Evolutionary conservation across 768 basidiomycete genomes (phyloP), one percentile per base, ranked within the genome.

Genomic region (Lentinus tigrinus): DNA sequence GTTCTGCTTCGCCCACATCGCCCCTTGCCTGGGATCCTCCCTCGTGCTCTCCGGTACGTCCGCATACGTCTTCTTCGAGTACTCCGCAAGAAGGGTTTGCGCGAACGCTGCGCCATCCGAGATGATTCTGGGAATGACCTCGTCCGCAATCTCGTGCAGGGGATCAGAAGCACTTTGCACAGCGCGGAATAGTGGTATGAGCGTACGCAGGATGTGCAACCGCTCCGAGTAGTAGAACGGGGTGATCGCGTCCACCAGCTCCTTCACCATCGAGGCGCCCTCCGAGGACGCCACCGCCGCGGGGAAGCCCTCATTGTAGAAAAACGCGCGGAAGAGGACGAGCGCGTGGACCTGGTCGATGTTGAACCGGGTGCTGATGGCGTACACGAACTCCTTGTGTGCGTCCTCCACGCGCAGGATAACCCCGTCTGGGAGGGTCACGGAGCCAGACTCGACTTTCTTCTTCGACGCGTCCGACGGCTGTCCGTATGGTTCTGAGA

Each of bases 201-300:
- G 81, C 28, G 85, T 74, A 40, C 89, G 85, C 14, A 89, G 75
- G 44, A 87, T 70, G 63, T 81, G 85, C 17, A 95, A 80, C 13
- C 88, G 81, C 70, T 98, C 94, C 4, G 88, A 85, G 62, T 85
- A 84, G 71, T 91, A 91, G 80, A 92, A 94, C 6, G 86, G 83
- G 0, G 87, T 88, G 64, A 96, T 85, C 26, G 84, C 82, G 54
- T 85, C 82, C 27, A 92, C 71, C 16, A 90, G 75, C 61, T 87
- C 84, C 31, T 82, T 79, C 10, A 79, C 75, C 64, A 87, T 72
- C 7, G 73, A 75, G 7, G 69, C 70, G 47, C 83, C 75, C 27
- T 75, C 72, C 36, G 78, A 70, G 43, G 76, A 78, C 0, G 81
- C 73, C 13, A 60, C 58, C 21, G 69, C 72, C 11, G 81, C 68